These are phyloP conservation scores for Jamesozyma hellenica DNA, from an alignment of 805 yeast species.

Conservation along the genomic window DNA sequence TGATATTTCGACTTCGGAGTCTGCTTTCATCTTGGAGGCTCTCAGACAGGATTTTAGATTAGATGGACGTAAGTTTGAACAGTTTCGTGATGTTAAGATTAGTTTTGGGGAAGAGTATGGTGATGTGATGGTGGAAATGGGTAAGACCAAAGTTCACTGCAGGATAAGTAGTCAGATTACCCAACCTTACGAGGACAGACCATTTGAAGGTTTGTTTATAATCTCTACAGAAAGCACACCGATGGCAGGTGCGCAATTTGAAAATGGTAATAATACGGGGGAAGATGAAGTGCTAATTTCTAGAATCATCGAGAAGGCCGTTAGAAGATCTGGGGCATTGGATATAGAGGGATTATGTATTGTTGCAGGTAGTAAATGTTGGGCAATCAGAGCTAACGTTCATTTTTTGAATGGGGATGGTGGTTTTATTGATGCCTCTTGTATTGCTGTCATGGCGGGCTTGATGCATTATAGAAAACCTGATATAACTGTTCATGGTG, in stretches of 20 bases:
- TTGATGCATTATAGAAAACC: constrained; percentile 75
- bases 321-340: constrained; percentile 79
- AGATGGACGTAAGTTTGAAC: constrained; percentile 59
- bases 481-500: constrained; percentile 64
- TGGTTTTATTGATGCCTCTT: constrained; percentile 80
- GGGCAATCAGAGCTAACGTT: constrained; percentile 85
- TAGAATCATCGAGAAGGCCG: constrained; percentile 82
- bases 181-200: constrained; percentile 80
- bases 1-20: constrained; percentile 56
- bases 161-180: constrained; percentile 64
- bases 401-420: constrained; percentile 89
- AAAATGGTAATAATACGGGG: constrained; percentile 54
- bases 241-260: constrained; percentile 82
- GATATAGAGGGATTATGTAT: constrained; percentile 88
- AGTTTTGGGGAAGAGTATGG: constrained; percentile 65
- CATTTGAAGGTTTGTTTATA: constrained; percentile 82
- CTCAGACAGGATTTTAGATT: constrained; percentile 52
- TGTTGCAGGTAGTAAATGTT: constrained; percentile 80
- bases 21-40: constrained; percentile 49
- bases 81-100: constrained; percentile 58
- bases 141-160: constrained; percentile 45
- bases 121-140: constrained; percentile 67
- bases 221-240: constrained; percentile 82
- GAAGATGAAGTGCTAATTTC: constrained; percentile 74
- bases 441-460: constrained; percentile 83